These are phyloP conservation scores for Paramecium bursaria DNA, from an alignment of 73 alveolate species.

Conservation along the genomic window DNA sequence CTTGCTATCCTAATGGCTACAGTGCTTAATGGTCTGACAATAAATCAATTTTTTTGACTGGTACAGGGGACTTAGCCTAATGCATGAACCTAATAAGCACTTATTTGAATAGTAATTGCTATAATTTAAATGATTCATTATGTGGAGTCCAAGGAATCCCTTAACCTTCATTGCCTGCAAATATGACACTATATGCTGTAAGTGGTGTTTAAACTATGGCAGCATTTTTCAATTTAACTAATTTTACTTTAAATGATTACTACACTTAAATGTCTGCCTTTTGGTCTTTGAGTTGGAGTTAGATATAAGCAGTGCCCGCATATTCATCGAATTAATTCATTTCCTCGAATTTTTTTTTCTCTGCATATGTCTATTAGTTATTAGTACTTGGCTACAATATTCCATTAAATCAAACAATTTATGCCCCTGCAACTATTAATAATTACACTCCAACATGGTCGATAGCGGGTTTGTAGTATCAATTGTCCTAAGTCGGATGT, in stretches of 20 bases:
- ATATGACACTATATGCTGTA: neutral
- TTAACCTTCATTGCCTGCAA: neutral
- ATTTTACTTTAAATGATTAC: neutral
- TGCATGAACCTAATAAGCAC: neutral
- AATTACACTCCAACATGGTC: conserved; percentile 30
- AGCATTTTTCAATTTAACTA: neutral
- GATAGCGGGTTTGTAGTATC: conserved; percentile 21
- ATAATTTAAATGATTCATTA: neutral
- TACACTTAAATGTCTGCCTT: neutral
- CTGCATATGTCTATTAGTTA: neutral
- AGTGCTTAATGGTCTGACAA: conserved; percentile 19
- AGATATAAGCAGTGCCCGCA: neutral
- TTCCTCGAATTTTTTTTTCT: conserved; percentile 1
- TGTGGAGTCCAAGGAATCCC: neutral
- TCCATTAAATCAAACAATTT: neutral
- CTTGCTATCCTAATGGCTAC: conserved; percentile 18
- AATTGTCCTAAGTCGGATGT: conserved; percentile 22
- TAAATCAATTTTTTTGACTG: neutral
- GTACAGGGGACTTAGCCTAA: neutral
- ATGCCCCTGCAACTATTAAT: neutral
- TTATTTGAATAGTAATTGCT: neutral
- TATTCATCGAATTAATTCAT: conserved; percentile 7
- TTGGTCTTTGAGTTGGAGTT: conserved; percentile 12
- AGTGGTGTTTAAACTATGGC: conserved; percentile 21
- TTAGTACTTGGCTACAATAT: conserved; percentile 8